phyloP scores from a whole-genome alignment of 78 protist genomes.

The Capsaspora owczarzaki region DNA sequence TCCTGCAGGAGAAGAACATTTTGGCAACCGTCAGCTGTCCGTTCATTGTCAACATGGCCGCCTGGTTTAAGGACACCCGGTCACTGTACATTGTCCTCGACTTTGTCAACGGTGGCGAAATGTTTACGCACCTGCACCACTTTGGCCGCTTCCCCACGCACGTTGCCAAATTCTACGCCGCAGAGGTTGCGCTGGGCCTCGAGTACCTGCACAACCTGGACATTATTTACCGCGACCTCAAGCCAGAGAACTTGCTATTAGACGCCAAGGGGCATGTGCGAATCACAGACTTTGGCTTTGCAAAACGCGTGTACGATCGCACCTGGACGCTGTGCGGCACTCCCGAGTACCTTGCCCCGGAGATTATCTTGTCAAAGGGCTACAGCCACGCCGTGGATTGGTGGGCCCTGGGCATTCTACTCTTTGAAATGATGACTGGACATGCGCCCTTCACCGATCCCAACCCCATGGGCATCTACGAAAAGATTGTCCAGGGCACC shows the following conservation, averaged over 20 bases:
- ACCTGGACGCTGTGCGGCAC: constrained; percentile 35
- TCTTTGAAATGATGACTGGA: constrained; percentile 38
- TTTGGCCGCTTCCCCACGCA: constrained; percentile 3
- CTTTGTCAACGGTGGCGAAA: constrained; percentile 80
- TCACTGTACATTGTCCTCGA: constrained; percentile 22
- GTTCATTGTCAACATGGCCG: neutral
- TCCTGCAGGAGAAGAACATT: constrained; percentile 23
- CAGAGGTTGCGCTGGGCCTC: constrained; percentile 29
- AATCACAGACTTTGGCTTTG: constrained; percentile 95
- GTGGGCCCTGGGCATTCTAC: constrained; percentile 21
- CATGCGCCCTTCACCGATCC: constrained; percentile 87
- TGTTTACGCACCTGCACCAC: constrained; percentile 56
- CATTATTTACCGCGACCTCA: constrained; percentile 83
- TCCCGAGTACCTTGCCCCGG: constrained; percentile 61
- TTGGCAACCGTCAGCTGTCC: constrained; percentile 15
- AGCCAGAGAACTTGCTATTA: constrained; percentile 93
- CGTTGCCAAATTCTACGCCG: constrained; percentile 18
- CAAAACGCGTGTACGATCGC: constrained; percentile 56
- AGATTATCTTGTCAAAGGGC: constrained; percentile 24
- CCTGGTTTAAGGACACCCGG: constrained; percentile 4
- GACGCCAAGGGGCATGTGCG: constrained; percentile 81
- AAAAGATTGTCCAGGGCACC: constrained; percentile 76
- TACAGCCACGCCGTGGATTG: constrained; percentile 53
- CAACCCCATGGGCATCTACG: constrained; percentile 71
- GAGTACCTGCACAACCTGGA: constrained; percentile 49